A percentile compares a stretch with the other conserved stretches of the same genome.
phyloP scores from a whole-genome alignment of 2,329 filamentous ascomycete species.

The Curvularia sp. region DNA sequence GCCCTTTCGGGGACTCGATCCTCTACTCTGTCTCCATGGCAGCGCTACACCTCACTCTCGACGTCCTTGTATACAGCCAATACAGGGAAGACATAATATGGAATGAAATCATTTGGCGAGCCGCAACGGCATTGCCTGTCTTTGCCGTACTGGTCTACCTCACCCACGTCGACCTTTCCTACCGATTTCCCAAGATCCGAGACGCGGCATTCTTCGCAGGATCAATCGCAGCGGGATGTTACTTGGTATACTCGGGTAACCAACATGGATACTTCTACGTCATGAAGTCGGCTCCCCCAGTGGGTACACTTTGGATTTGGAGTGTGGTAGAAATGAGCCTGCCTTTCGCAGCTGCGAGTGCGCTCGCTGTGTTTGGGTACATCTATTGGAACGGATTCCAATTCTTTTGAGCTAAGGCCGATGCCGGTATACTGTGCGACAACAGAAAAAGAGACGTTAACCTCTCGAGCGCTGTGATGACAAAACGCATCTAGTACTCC shows the following conservation, averaged over 20 bases:
- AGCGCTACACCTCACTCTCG: constrained; percentile 78
- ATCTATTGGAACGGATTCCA: constrained; percentile 64
- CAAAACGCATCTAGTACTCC: background rate
- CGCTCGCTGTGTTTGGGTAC: constrained; percentile 60
- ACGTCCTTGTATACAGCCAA: constrained; percentile 80
- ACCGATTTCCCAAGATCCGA: constrained; percentile 54
- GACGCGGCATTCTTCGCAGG: constrained; percentile 68
- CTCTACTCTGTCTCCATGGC: constrained; percentile 65
- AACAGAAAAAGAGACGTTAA: background rate
- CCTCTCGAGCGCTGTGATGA: background rate
- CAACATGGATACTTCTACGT: constrained; percentile 80
- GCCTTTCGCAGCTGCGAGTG: constrained; percentile 66
- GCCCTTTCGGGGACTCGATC: constrained; percentile 57
- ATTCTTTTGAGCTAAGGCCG: constrained; percentile 47
- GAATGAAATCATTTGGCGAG: constrained; percentile 61
- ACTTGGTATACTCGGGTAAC: constrained; percentile 83
- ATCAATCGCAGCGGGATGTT: constrained; percentile 72
- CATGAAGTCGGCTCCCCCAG: constrained; percentile 88
- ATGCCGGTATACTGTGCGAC: background rate
- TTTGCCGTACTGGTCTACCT: constrained; percentile 57
- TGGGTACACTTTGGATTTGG: constrained; percentile 94
- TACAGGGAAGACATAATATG: constrained; percentile 73
- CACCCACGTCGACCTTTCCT: constrained; percentile 51
- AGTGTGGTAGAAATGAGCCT: constrained; percentile 85
- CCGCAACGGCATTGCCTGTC: constrained; percentile 55